Conservation (phyloP, 306 rosid genomes). For the Carpinus fangiana region DNA sequence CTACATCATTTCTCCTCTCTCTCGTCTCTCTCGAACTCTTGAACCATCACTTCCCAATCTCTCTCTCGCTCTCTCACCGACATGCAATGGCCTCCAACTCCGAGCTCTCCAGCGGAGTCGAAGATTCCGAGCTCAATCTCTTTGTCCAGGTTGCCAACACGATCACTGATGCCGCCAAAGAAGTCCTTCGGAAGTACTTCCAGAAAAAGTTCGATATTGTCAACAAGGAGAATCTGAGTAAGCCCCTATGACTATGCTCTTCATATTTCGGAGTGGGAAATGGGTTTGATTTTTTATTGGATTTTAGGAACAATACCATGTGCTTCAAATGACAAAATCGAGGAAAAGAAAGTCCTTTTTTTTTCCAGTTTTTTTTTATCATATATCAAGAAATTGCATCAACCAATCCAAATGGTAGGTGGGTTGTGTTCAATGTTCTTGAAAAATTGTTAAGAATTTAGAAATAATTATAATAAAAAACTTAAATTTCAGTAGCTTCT, state of each 20-base stretch:
- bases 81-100: constrained; percentile 37
- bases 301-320: neutral
- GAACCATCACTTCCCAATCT: constrained; percentile 1
- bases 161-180: constrained; percentile 85
- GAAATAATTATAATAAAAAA: no score
- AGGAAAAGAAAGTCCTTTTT: no score
- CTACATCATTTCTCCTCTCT: no score
- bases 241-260: neutral
- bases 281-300: neutral
- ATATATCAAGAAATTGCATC: no score
- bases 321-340: neutral
- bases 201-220: constrained; percentile 70
- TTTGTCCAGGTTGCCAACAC: constrained; percentile 58
- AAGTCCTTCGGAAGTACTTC: constrained; percentile 70
- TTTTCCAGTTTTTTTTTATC: no score
- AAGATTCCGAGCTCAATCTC: constrained; percentile 39
- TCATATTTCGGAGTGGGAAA: neutral
- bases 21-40: no score
- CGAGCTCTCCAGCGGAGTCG: constrained; percentile 22
- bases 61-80: neutral
- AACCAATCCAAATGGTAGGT: no score
- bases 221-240: constrained; percentile 72
- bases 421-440: no score
- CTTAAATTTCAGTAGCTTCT: no score
- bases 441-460: no score